A percentile compares a stretch with the other conserved stretches of the same genome.
These are phyloP conservation scores for Dorcoceras hygrometricum DNA, from an alignment of 257 asterid genomes.

Conservation along the genomic window DNA sequence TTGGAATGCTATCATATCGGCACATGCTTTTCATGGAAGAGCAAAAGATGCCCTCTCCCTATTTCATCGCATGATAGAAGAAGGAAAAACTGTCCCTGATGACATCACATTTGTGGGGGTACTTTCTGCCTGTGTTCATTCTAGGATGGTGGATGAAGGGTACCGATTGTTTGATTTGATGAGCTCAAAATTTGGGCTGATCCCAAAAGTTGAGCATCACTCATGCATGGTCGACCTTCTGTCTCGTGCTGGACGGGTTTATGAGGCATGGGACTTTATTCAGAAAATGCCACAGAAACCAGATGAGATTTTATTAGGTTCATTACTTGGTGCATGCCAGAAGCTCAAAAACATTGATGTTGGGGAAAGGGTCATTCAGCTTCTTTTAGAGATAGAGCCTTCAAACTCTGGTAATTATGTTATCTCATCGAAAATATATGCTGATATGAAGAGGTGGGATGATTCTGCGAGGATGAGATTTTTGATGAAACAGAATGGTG, in stretches of 20 bases:
- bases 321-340: constrained; percentile 81
- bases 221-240: constrained; percentile 93
- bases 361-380: constrained; percentile 65
- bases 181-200: constrained; percentile 57
- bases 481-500: constrained; percentile 72
- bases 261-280: constrained; percentile 85
- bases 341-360: constrained; percentile 59
- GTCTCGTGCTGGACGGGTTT: constrained; percentile 77
- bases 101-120: constrained; percentile 72
- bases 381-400: constrained; percentile 74
- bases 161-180: constrained; percentile 45
- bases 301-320: constrained; percentile 70
- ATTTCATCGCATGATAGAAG: constrained; percentile 59
- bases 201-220: constrained; percentile 82
- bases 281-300: constrained; percentile 82
- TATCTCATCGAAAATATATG: constrained; percentile 71
- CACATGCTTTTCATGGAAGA: constrained; percentile 73
- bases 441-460: constrained; percentile 66
- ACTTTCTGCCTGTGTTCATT: constrained; percentile 90
- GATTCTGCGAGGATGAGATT: constrained; percentile 77
- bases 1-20: constrained; percentile 93
- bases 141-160: constrained; percentile 82
- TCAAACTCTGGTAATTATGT: constrained; percentile 78
- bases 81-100: constrained; percentile 47
- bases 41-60: constrained; percentile 64